Base-by-base conservation (phyloP, 164 flowering plant species). In the Akebia trifoliata region DNA sequence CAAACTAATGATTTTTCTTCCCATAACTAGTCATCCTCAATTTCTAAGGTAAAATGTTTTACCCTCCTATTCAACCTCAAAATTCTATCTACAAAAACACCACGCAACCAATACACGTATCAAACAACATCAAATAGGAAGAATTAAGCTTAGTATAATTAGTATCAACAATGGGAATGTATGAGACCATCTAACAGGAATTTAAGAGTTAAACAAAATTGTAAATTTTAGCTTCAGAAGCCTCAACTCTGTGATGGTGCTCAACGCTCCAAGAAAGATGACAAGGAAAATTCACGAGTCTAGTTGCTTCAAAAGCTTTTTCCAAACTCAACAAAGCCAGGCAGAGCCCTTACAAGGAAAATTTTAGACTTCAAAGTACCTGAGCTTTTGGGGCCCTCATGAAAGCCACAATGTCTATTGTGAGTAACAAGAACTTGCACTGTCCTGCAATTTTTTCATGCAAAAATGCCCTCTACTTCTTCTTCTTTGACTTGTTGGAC, bases 401-500 rank as follows among this genome's bases (percentile, higher is more conserved):
- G 38, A 57, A 20, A 54, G 47, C 32, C 40, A 54, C 53, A 51
- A 47, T 50, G 37, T 50, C 64, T 47, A 59, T n/a, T 4, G 48
- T 43, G 42, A 65, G 67, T 68, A 71, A 72, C 75, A 75, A 26
- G 61, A 61, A 49, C 22, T 47, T 37, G 56, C 34, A 30, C 56
- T 46, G 58, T 56, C 28, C 32, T 39, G 22, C 29, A 11, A 8
- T 24, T 50, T 40, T 30, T 26, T 24, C 46, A 32, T 2, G n/a
- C 17, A 3, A 31, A 15, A 47, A 20, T 34, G 20, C 24, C 5
- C 40, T 66, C 69, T 77, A 84, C 76, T 86, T 83, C 75, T 84
- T 82, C 84, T 90, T 89, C 84, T 84, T 86, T 31, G 82, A 78
- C 68, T 85, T 85, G 78, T 64, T 75, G 48, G 90, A 71, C 37